Conservation (phyloP, 768 basidiomycete genomes). For the Lentinula sp. region DNA sequence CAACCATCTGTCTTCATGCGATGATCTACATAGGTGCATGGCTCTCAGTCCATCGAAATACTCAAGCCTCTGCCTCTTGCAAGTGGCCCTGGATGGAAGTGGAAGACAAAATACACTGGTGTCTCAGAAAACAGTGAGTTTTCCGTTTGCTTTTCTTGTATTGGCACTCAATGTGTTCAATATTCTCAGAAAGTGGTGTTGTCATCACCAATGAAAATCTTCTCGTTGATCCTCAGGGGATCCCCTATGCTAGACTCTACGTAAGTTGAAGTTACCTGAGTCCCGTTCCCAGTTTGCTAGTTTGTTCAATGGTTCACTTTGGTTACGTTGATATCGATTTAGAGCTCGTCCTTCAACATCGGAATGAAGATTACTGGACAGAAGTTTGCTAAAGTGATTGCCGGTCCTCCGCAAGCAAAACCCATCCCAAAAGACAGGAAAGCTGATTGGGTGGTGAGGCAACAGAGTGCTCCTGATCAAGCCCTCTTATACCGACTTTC, state of each 20-base stretch:
- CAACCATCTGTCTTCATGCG: background rate
- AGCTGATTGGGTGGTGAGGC: constrained; percentile 55
- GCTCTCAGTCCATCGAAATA: constrained; percentile 72
- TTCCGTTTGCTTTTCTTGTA: background rate
- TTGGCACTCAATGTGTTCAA: background rate
- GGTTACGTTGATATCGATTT: background rate
- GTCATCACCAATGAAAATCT: constrained; percentile 59
- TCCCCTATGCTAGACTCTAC: constrained; percentile 56
- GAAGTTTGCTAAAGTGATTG: constrained; percentile 58
- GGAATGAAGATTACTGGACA: constrained; percentile 60
- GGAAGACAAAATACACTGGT: constrained; percentile 58
- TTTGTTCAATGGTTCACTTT: background rate
- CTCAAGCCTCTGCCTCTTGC: constrained; percentile 69
- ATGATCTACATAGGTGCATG: constrained; percentile 54
- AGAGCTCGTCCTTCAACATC: constrained; percentile 64
- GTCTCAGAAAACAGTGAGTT: constrained; percentile 80
- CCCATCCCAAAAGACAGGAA: constrained; percentile 54
- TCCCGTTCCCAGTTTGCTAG: background rate
- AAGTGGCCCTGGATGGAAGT: constrained; percentile 76
- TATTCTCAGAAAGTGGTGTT: constrained; percentile 49
- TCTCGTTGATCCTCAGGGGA: constrained; percentile 59
- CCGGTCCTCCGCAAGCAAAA: constrained; percentile 55
- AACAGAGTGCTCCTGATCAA: constrained; percentile 61
- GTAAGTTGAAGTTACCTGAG: constrained; percentile 24
- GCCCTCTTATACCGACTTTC: constrained; percentile 71